Base-by-base conservation (phyloP, 495 filamentous ascomycete species). In the Aspergillus mulundensis region DNA sequence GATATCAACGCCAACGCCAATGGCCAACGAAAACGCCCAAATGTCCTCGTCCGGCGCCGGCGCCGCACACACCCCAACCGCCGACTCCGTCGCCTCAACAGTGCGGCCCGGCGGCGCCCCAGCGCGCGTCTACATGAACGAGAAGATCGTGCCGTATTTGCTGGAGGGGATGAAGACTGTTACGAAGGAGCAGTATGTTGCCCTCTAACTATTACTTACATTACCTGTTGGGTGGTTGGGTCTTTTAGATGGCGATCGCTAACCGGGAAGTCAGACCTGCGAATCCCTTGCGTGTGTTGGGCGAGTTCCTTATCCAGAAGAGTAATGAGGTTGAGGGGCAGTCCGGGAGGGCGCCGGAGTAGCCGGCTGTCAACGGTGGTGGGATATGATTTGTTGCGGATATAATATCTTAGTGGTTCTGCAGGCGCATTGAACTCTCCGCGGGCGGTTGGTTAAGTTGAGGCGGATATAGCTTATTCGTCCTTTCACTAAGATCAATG, bases 81-180 rank as follows among this genome's bases (percentile, higher is more conserved):
- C 65, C 7, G 66, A 77, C 5, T 66, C 73, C 6, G 68, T 70
- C 45, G 76, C 74, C 5, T 53, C 68, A 62, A 68, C 56, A 18
- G 56, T 70, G 6, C 72, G 74, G 6, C 72, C 77, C 70, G 90
- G 96, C 62, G 94, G 94, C 39, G 90, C 89, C 1, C 90, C 92
- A 5, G 88, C 90, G 3, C 81, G 94, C 30, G 84, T 88, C 56
- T 98, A 96, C 71, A 73, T 98, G 68, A 97, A 97, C 62, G 78
- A 85, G 66, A 91, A 91, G 65, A 83, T 98, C 52, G 93, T 91
- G 15, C 87, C 86, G 7, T 82, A 86, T 50, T 66, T 98, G 58
- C 68, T 98, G 32, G 92, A 97, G 62, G 94, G 89, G 7, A 92
- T 98, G 91, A 97, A 96, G 79, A 73, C 81, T 60, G 60, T 98